A percentile compares a stretch with the other conserved stretches of the same genome.
Conservation (phyloP, 2,329 filamentous ascomycete genomes). For the Penicillium sp. region DNA sequence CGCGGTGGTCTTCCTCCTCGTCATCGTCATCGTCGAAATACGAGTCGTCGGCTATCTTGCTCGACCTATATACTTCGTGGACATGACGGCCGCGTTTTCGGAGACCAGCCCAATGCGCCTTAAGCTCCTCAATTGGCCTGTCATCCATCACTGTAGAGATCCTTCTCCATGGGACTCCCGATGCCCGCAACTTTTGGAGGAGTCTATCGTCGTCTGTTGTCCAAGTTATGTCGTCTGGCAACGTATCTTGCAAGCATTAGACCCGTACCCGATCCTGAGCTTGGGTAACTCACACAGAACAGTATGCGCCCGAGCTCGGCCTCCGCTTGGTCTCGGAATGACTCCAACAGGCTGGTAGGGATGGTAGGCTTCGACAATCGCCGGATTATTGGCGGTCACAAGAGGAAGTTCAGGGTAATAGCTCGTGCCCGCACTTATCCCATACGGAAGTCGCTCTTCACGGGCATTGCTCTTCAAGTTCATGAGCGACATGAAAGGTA, state of each 20-base stretch:
- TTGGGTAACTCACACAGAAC: background rate
- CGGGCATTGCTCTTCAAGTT: conserved; percentile 12
- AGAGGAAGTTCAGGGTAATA: background rate
- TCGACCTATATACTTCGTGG: background rate
- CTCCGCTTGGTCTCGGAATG: background rate
- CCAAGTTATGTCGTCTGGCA: conserved; percentile 19
- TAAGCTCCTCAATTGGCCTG: conserved; percentile 30
- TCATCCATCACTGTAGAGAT: conserved; percentile 29
- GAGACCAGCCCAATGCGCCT: conserved; percentile 28
- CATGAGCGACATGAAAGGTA: conserved; percentile 19
- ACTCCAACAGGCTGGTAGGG: background rate
- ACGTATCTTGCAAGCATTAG: background rate
- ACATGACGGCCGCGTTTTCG: background rate
- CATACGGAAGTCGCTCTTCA: conserved; percentile 6
- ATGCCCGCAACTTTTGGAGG: conserved; percentile 26
- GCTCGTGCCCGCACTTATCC: background rate
- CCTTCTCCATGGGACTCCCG: conserved; percentile 28
- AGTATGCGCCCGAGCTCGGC: background rate
- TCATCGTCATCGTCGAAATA: background rate
- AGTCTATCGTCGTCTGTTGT: conserved; percentile 27
- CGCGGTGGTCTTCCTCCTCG: conserved; percentile 15
- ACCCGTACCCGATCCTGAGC: background rate
- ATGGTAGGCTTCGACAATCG: background rate
- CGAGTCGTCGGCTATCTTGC: conserved; percentile 1
- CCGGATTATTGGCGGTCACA: background rate